Evolutionary conservation across 164 flowering plant species (phyloP).

Genomic region (Sextonia rubra): DNA sequence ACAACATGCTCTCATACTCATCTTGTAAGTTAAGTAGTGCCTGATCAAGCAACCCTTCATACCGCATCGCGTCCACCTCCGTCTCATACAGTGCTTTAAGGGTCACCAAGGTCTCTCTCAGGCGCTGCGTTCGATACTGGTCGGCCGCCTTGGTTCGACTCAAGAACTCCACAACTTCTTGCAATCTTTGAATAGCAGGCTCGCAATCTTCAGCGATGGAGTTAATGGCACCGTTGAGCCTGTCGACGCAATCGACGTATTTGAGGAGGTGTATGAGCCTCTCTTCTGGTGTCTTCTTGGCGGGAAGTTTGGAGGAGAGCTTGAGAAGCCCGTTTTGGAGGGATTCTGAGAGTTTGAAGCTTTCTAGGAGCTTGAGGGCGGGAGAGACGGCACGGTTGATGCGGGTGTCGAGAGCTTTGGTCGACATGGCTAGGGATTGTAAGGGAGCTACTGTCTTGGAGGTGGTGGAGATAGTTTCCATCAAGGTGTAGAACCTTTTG

Average conservation of each 20-base stretch:
- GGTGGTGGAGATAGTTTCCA: constrained; percentile 28
- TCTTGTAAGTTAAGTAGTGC: constrained; percentile 59
- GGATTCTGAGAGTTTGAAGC: constrained; percentile 48
- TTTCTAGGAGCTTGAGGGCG: constrained; percentile 46
- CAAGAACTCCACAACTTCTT: constrained; percentile 74
- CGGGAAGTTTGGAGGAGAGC: constrained; percentile 28
- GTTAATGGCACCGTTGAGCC: constrained; percentile 34
- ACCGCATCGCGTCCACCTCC: constrained; percentile 61
- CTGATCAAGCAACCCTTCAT: constrained; percentile 66
- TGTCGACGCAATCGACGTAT: constrained; percentile 47
- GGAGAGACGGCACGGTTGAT: constrained; percentile 67
- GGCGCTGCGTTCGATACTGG: constrained; percentile 36
- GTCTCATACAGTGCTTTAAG: constrained; percentile 55
- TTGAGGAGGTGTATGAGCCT: constrained; percentile 34
- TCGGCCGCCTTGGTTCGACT: constrained; percentile 74
- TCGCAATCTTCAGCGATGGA: constrained; percentile 42
- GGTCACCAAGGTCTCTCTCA: constrained; percentile 50
- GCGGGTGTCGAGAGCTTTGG: constrained; percentile 58
- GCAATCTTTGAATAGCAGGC: constrained; percentile 62
- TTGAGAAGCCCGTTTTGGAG: constrained; percentile 44
- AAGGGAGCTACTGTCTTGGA: constrained; percentile 48
- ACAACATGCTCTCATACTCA: constrained; percentile 49
- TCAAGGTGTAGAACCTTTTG: constrained; percentile 23
- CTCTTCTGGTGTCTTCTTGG: constrained; percentile 18
- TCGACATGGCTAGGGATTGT: constrained; percentile 51